Base-by-base conservation (phyloP, 805 yeast species). In the Suhomyces kilbournensis region DNA sequence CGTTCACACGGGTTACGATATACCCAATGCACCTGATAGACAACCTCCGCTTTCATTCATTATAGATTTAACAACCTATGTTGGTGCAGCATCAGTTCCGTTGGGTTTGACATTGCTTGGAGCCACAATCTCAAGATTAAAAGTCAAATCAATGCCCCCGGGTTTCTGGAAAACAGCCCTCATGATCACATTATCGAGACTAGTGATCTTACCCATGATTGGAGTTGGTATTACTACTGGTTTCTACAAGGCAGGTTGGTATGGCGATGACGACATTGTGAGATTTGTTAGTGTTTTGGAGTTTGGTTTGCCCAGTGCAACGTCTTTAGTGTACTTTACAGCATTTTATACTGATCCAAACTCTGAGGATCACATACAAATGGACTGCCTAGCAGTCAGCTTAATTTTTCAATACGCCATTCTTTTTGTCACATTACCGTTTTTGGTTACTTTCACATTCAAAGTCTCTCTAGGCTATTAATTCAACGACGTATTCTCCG, bases 1-100 rank as follows among this genome's bases (percentile, higher is more conserved):
- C 63, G 85, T 84, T 8, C 58, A 61, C 1, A 63, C 69, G 23
- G 71, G 70, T 44, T 78, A 77, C 17, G 68, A 78, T 54, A 77
- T 91, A 26, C 86, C 81, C 7, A 61, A 79, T 48, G 97, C 97
- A 0, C 98, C 98, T 0, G 98, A 93, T 67, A 75, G 77, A 1
- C 75, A 77, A 51, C 97, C 97, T 0, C 92, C 96, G 0, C 74
- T 93, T 28, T 90, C 90, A 34, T 92, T 92, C 57, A 51, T 92
- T 4, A 88, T 93, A 83, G 97, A 93, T 64, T 82, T 85, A 57
- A 77, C 93, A 0, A 64, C 81, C 2, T 93, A 93, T 64, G 73
- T 93, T 7, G 97, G 97, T 0, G 83, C 83, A 25, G 97, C 97
- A 0, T 83, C 88, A 47, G 96, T 93, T 32, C 98, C 97, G 0